These are phyloP conservation scores for Pleurotus ostreatus DNA, from an alignment of 768 basidiomycete species.

Conservation along the genomic window DNA sequence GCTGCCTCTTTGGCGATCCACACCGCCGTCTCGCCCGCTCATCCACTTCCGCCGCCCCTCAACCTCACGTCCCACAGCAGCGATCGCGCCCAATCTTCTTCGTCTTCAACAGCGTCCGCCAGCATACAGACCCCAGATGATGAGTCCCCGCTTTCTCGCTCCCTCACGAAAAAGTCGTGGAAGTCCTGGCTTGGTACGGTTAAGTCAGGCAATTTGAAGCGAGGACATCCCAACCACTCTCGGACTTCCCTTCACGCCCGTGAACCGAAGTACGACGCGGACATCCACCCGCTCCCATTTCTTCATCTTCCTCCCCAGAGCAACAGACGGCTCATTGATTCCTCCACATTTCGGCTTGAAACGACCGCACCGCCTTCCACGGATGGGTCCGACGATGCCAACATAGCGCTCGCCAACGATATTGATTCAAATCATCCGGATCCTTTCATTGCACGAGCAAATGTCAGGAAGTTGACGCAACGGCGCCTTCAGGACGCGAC, in stretches of 20 bases:
- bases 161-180: constrained; percentile 47
- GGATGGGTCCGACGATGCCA: constrained; percentile 33
- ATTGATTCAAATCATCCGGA: constrained; percentile 19
- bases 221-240: background rate
- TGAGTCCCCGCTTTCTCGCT: constrained; percentile 32
- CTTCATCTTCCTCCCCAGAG: constrained; percentile 16
- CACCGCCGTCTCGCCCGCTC: constrained; percentile 11
- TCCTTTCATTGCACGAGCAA: constrained; percentile 28
- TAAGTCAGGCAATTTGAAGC: constrained; percentile 17
- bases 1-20: constrained; percentile 9
- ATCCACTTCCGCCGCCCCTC: constrained; percentile 17
- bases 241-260: background rate
- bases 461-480: constrained; percentile 38
- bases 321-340: constrained; percentile 14
- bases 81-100: constrained; percentile 45
- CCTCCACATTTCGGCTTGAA: constrained; percentile 15
- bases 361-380: constrained; percentile 15
- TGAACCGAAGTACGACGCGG: constrained; percentile 3
- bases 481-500: constrained; percentile 40
- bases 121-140: constrained; percentile 63
- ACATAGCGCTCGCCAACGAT: constrained; percentile 13
- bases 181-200: constrained; percentile 46
- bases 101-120: constrained; percentile 60
- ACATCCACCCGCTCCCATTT: constrained; percentile 16
- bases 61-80: constrained; percentile 28